Percentiles rank a stretch among this genome's conserved stretches.
Evolutionary conservation across 345 rosid genomes (phyloP).

Genomic region (Theobroma cacao): DNA sequence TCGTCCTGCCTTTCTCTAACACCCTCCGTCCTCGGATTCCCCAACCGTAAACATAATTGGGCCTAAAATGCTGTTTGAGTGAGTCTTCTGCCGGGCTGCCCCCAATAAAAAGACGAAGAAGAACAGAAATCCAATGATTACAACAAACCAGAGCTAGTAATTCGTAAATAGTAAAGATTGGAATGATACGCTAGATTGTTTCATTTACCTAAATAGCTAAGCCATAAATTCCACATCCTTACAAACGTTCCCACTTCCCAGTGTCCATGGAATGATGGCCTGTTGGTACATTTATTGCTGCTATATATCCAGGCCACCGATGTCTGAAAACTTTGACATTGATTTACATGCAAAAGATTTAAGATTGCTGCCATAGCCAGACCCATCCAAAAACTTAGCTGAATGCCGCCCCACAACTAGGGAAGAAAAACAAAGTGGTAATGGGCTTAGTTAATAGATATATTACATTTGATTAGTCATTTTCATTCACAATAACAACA

Average conservation of each 20-base stretch:
- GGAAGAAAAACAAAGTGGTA: neutral
- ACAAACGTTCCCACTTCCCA: neutral
- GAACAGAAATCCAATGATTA: neutral
- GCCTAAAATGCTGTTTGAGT: neutral
- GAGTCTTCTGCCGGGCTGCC: neutral
- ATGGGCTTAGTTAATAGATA: neutral
- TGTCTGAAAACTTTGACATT: neutral
- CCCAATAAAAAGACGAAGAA: neutral
- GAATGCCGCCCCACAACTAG: slow-evolving; percentile 1
- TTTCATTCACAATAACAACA: slow-evolving; percentile 8
- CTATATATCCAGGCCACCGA: neutral
- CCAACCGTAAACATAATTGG: no score
- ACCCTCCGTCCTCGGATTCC: no score
- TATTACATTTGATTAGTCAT: slow-evolving; percentile 2
- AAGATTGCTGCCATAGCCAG: neutral
- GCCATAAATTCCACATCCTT: neutral
- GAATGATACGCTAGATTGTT: neutral
- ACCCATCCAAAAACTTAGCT: neutral
- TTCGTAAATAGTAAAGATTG: neutral
- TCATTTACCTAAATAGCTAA: neutral
- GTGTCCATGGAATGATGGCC: neutral
- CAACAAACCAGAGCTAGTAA: neutral
- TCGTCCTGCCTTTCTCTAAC: no score
- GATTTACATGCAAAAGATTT: neutral
- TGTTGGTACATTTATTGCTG: neutral